Evolutionary conservation across 768 basidiomycete genomes (phyloP).

Genomic region (Rossbeevera mucosa): DNA sequence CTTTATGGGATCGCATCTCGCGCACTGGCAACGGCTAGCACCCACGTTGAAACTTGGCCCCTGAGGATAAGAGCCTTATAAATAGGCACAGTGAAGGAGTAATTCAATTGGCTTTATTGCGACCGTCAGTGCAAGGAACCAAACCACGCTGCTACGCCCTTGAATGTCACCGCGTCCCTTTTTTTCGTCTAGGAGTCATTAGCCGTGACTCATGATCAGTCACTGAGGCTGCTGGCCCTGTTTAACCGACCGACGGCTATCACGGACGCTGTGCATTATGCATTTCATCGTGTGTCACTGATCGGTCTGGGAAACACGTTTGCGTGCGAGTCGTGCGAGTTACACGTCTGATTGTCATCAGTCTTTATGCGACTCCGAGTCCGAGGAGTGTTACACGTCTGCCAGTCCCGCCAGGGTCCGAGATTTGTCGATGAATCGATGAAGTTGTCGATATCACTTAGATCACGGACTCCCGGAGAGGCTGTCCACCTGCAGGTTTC

Average conservation of each 20-base stretch:
- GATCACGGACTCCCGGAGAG: too few relatives aligned
- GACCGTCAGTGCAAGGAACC: too few relatives aligned
- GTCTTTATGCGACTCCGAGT: not conserved
- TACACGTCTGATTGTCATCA: not conserved
- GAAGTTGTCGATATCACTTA: not conserved
- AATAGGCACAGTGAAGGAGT: too few relatives aligned
- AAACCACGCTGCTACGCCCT: not conserved
- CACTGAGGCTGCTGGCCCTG: too few relatives aligned
- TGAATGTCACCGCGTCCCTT: not conserved
- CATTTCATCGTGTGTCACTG: not conserved
- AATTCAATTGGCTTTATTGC: too few relatives aligned
- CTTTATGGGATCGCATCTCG: not conserved
- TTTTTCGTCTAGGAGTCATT: not conserved
- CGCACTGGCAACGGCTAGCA: too few relatives aligned
- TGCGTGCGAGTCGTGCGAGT: not conserved
- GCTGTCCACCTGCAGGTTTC: too few relatives aligned
- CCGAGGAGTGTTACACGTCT: not conserved
- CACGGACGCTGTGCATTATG: too few relatives aligned
- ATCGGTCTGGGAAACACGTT: not conserved
- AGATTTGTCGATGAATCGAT: not conserved
- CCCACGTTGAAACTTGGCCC: too few relatives aligned
- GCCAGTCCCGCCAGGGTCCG: slow-evolving; percentile 1
- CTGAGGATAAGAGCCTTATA: not conserved
- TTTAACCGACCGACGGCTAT: too few relatives aligned
- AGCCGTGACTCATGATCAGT: not conserved